Conservation (phyloP, 108 stramenopile species). For the Nitzschia putrida region DNA sequence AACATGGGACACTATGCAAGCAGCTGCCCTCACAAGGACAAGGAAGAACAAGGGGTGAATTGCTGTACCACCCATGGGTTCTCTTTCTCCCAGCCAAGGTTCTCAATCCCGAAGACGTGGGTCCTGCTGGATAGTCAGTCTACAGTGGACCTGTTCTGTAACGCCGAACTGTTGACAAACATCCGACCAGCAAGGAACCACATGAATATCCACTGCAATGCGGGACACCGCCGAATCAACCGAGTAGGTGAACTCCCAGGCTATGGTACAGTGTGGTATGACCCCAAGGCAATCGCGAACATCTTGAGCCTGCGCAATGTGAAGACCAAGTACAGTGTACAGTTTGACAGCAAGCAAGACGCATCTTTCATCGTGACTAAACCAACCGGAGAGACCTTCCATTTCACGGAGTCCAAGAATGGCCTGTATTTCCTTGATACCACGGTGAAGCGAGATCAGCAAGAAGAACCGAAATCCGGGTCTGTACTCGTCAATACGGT, state of each 20-base stretch:
- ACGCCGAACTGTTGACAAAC: conserved; percentile 21
- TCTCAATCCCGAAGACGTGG: conserved; percentile 1
- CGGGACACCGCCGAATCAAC: conserved; percentile 1
- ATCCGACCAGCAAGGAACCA: conserved; percentile 24
- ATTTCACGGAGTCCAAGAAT: neutral
- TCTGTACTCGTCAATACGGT: neutral
- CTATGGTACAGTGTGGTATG: conserved; percentile 40
- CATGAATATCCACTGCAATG: conserved; percentile 27
- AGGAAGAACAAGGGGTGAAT: too few relatives aligned
- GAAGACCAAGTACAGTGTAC: conserved; percentile 8
- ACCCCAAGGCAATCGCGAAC: conserved; percentile 44
- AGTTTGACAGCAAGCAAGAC: conserved; percentile 23
- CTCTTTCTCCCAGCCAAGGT: conserved; percentile 27
- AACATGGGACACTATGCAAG: conserved; percentile 17
- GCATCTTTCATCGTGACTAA: conserved; percentile 8
- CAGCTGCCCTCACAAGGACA: conserved; percentile 7
- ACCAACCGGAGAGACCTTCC: neutral
- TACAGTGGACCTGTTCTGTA: conserved; percentile 35
- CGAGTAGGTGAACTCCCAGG: conserved; percentile 24
- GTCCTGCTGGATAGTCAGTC: conserved; percentile 49
- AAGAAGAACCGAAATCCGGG: too few relatives aligned
- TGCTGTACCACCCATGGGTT: neutral
- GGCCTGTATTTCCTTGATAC: neutral
- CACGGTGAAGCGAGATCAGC: neutral
- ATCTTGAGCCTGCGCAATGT: conserved; percentile 39